A percentile compares a stretch with the other conserved stretches of the same genome.
These are phyloP conservation scores for Fallopia convolvulus DNA, from an alignment of 148 eudicot species.

Conservation along the genomic window DNA sequence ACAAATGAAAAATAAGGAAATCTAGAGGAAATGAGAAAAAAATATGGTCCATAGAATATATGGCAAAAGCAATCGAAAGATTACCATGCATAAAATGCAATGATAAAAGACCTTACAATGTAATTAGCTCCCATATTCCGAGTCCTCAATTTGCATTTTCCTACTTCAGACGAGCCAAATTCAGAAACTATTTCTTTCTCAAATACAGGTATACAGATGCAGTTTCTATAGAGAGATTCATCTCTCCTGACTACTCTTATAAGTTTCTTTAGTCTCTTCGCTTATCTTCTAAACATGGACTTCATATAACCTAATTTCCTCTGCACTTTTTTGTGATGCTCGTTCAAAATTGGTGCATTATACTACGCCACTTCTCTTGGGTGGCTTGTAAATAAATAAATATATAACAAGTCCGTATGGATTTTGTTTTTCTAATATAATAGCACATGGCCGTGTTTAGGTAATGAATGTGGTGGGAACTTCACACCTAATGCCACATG, in stretches of 20 bases:
- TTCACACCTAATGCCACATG: constrained; percentile 20
- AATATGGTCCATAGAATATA: too few relatives aligned
- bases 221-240: background rate
- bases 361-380: background rate
- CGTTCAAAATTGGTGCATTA: background rate
- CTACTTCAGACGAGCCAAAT: background rate
- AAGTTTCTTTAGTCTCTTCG: background rate
- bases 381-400: background rate
- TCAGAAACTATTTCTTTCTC: background rate
- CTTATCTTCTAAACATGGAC: background rate
- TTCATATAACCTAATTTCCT: background rate
- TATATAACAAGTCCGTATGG: background rate
- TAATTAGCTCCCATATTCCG: too few relatives aligned
- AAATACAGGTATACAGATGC: background rate
- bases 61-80: too few relatives aligned
- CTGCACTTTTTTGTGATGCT: background rate
- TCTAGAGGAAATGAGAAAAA: too few relatives aligned
- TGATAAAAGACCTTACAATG: too few relatives aligned
- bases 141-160: background rate
- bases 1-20: too few relatives aligned
- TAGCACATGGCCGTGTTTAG: constrained; percentile 51
- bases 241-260: background rate
- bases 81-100: too few relatives aligned
- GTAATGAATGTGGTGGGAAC: constrained; percentile 38
- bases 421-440: constrained; percentile 29